Base-by-base conservation (phyloP, 2,329 filamentous ascomycete species). In the Cladosporium sp. region DNA sequence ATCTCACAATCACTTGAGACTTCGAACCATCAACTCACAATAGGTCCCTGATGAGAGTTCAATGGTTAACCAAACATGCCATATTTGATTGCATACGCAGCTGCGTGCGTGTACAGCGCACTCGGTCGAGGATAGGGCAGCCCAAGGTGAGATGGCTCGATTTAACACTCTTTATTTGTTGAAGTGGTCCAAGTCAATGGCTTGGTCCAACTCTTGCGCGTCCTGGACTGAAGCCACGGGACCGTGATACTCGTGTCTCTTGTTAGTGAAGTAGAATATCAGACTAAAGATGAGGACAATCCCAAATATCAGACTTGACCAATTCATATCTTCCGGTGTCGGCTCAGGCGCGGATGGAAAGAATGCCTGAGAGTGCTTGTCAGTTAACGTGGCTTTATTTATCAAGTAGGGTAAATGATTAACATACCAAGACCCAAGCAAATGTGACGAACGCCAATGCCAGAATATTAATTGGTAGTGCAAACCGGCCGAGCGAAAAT, bases 401-500 rank as follows among this genome's bases (percentile, higher is more conserved):
- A 4, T 34, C 13, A 4, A 12, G 32, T 13, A 7, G 54, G 22
- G 39, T 45, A 52, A 8, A 47, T 43, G 12, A 53, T 42, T n/a
- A 52, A 47, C 20, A 51, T 45, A 58, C 18, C 24, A 56, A 17
- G 22, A 53, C 38, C 41, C 55, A 50, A 8, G 52, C 54, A 18
- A 57, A 54, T 15, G 59, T 47, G 6, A 57, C 47, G 17, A 58
- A 50, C 1, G 57, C 51, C 15, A 50, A 40, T 18, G 51, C 47
- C 30, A 40, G n/a, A 6, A 51, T 37, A 17, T 58, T 56, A 34
- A 55, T 42, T 1, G 44, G 49, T 7, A 58, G 19, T 17, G 64
- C 65, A 52, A 56, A 64, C 41, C 57, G 58, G 18, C 66, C 66
- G 5, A 68, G 56, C 2, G 58, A 60, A 54, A 61, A 68, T 18